These are phyloP conservation scores for Raphanus hybrid DNA, from an alignment of 441 rosid genomes.

Conservation along the genomic window DNA sequence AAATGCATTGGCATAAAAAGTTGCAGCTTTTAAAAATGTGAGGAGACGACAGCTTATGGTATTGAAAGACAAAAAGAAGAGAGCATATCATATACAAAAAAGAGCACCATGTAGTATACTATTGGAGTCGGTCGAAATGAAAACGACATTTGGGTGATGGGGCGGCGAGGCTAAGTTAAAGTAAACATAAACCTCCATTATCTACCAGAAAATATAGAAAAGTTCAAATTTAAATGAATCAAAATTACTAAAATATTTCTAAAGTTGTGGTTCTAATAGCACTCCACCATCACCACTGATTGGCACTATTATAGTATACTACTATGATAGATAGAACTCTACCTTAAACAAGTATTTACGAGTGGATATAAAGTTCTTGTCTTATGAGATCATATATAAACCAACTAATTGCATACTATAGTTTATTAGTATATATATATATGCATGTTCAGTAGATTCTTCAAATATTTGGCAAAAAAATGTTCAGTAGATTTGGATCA, in stretches of 20 bases:
- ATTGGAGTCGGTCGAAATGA: slow-evolving; percentile 40
- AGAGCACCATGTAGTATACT: slow-evolving; percentile 8
- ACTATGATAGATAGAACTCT: slow-evolving; percentile 12
- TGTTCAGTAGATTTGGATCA: slow-evolving; percentile 19
- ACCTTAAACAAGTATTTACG: slow-evolving; percentile 29
- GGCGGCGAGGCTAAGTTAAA: slow-evolving; percentile 45
- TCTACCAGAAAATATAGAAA: slow-evolving; percentile 15
- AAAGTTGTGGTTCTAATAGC: slow-evolving; percentile 42
- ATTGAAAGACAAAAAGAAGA: slow-evolving; percentile 32
- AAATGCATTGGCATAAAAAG: not conserved
- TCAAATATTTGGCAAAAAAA: not conserved
- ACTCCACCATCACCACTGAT: slow-evolving; percentile 31
- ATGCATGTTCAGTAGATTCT: slow-evolving; percentile 14
- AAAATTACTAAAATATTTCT: slow-evolving; percentile 1
- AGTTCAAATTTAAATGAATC: not conserved
- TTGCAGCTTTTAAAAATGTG: slow-evolving; percentile 3
- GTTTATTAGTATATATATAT: not conserved
- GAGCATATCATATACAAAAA: not conserved
- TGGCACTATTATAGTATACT: not conserved
- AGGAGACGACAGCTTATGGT: not conserved
- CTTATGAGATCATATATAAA: slow-evolving; percentile 16
- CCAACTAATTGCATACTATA: slow-evolving; percentile 7
- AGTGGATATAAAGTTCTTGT: slow-evolving; percentile 32
- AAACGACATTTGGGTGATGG: slow-evolving; percentile 41
- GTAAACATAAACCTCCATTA: slow-evolving; percentile 32